Evolutionary conservation across 768 basidiomycete genomes (phyloP).

Genomic region (Amanita polypyramis): DNA sequence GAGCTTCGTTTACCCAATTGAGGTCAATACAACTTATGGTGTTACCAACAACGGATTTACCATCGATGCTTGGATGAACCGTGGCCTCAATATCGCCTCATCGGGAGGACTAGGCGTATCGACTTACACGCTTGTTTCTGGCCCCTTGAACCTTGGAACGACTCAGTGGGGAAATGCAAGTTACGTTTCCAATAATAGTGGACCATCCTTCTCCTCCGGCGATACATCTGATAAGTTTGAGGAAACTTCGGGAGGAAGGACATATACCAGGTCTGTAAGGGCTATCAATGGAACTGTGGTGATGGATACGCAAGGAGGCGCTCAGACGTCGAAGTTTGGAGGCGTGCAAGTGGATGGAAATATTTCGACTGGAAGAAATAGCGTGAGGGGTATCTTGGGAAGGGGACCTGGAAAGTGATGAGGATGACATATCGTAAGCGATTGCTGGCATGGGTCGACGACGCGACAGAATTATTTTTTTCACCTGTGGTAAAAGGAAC

Average conservation of each 20-base stretch:
- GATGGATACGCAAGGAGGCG: background rate
- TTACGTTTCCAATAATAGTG: background rate
- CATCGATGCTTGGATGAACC: background rate
- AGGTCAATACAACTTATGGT: background rate
- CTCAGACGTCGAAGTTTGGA: background rate
- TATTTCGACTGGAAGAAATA: background rate
- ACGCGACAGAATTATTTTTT: no score
- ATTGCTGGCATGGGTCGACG: no score
- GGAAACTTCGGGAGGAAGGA: background rate
- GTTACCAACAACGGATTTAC: background rate
- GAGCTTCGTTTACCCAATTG: background rate
- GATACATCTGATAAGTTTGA: constrained; percentile 1
- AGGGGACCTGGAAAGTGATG: background rate
- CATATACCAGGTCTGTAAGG: background rate
- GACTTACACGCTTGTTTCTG: constrained; percentile 1
- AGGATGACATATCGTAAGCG: no score
- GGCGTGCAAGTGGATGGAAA: background rate
- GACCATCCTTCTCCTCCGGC: background rate
- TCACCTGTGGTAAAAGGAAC: no score
- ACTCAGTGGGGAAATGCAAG: background rate
- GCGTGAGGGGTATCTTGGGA: background rate
- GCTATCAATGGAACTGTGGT: constrained; percentile 1
- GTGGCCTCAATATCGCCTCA: background rate
- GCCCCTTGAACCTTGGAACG: background rate
- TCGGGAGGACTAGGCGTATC: background rate